These are phyloP conservation scores for Suillus placidus DNA, from an alignment of 768 basidiomycete species.

Conservation along the genomic window DNA sequence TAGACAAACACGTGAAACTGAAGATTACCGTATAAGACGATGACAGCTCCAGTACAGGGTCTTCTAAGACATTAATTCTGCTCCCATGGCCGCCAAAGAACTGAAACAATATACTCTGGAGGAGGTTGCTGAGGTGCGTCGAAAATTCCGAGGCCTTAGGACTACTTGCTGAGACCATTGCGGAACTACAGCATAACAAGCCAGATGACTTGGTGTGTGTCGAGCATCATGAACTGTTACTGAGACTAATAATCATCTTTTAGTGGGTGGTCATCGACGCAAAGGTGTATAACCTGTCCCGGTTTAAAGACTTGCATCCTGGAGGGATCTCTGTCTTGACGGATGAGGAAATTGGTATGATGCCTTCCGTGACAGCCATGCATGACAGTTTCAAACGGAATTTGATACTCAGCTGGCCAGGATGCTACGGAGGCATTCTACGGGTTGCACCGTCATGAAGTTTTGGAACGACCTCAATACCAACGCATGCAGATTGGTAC, in stretches of 20 bases:
- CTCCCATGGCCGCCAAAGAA: constrained; percentile 33
- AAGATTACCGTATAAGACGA: neutral
- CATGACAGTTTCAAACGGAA: neutral
- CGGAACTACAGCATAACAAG: constrained; percentile 63
- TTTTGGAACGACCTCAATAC: constrained; percentile 76
- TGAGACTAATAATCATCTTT: neutral
- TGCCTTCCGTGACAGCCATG: constrained; percentile 1
- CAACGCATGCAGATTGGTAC: constrained; percentile 74
- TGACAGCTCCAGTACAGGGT: neutral
- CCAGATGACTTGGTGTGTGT: constrained; percentile 68
- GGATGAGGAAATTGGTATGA: constrained; percentile 74
- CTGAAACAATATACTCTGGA: constrained; percentile 55
- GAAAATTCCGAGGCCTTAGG: neutral
- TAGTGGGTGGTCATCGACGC: constrained; percentile 86
- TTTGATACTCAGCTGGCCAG: constrained; percentile 60
- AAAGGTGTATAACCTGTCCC: constrained; percentile 81
- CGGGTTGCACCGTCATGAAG: constrained; percentile 84
- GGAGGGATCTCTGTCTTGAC: constrained; percentile 80
- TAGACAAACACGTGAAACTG: constrained; percentile 3
- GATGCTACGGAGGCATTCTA: constrained; percentile 91
- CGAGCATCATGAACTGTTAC: neutral
- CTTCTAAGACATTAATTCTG: neutral
- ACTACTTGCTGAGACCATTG: neutral
- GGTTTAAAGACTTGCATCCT: constrained; percentile 81
- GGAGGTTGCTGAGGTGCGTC: constrained; percentile 56